phyloP scores from a whole-genome alignment of 495 filamentous ascomycete genomes.

The Monascus purpureus region DNA sequence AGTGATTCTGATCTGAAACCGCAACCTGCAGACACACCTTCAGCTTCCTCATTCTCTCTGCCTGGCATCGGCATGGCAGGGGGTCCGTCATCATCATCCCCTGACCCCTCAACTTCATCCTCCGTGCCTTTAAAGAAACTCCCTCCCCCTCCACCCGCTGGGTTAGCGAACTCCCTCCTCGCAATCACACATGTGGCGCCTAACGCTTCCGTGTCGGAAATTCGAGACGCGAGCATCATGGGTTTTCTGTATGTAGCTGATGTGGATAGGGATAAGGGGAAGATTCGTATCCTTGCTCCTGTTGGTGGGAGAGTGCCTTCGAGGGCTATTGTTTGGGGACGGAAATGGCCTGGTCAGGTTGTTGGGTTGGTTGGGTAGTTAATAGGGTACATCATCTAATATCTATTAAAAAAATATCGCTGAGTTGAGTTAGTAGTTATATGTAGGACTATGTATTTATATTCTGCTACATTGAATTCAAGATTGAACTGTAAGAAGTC shows the following conservation, averaged over 20 bases:
- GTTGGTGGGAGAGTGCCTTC: conserved; percentile 65
- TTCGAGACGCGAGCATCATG: conserved; percentile 75
- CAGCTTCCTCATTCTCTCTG: too few relatives aligned
- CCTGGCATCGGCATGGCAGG: too few relatives aligned
- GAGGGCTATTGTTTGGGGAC: conserved; percentile 58
- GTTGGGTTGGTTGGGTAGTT: conserved; percentile 34
- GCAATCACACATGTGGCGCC: conserved; percentile 63
- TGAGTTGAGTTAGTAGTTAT: too few relatives aligned
- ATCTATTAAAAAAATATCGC: too few relatives aligned
- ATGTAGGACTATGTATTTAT: too few relatives aligned
- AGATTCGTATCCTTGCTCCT: conserved; percentile 68
- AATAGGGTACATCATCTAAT: too few relatives aligned
- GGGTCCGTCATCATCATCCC: not conserved
- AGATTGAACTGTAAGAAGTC: not conserved
- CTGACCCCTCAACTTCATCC: conserved; percentile 8
- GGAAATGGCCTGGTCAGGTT: conserved; percentile 36
- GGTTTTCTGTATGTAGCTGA: conserved; percentile 86
- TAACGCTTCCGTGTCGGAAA: conserved; percentile 50
- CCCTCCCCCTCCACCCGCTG: conserved; percentile 17
- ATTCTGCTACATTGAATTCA: not conserved
- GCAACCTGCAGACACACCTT: conserved; percentile 9
- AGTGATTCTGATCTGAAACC: conserved; percentile 16
- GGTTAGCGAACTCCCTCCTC: conserved; percentile 48
- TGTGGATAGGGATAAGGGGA: conserved; percentile 73
- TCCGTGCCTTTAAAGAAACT: conserved; percentile 24